Evolutionary conservation across 768 basidiomycete species (phyloP), one percentile per base, ranked within the genome.

Genomic region (Russula sp.): DNA sequence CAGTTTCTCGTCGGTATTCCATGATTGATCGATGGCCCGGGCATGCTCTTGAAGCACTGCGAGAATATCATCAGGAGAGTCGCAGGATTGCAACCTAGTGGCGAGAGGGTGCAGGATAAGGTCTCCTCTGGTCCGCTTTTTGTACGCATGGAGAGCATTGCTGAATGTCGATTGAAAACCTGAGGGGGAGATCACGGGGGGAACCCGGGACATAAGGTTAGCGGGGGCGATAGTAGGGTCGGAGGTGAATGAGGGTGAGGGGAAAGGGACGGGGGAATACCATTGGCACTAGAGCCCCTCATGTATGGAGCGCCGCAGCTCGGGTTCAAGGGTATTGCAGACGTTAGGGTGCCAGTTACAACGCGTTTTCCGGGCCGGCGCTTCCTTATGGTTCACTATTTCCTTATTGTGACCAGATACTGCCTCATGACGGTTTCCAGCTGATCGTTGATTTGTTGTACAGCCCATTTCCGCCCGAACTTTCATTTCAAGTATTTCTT

Each of bases 21-120:
- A 32, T 8, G 48, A 59, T 26, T 18, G 44, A 22, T 24, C 38
- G 7, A 44, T 20, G 3, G 5, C 7, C 6, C 7, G 38, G 20
- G 44, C 24, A 16, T 54, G 30, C 8, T 46, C 59, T 28, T 40
- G 26, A 30, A 60, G 50, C 5, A 61, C 14, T 18, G 14, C 5
- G 22, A 61, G 40, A 48, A 46, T 36, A 8, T n/a, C 40, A 11
- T 16, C 51, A 16, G 42, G 20, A 32, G 60, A 36, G 6, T 34
- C 16, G 42, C 60, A 61, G 20, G 20, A 24, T 26, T 52, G 30
- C 5, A 61, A 14, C 52, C 18, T 54, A 7, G 30, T 0, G n/a
- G 32, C 28, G 18, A 61, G 42, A 46, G 60, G 22, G 46, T 61
- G 60, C 5, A 18, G 11, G 3, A 42, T 6, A 44, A 61, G 28